Evolutionary conservation across 2,329 filamentous ascomycete genomes (phyloP), one percentile per base, ranked within the genome.

Genomic region (Fusarium equiseti): DNA sequence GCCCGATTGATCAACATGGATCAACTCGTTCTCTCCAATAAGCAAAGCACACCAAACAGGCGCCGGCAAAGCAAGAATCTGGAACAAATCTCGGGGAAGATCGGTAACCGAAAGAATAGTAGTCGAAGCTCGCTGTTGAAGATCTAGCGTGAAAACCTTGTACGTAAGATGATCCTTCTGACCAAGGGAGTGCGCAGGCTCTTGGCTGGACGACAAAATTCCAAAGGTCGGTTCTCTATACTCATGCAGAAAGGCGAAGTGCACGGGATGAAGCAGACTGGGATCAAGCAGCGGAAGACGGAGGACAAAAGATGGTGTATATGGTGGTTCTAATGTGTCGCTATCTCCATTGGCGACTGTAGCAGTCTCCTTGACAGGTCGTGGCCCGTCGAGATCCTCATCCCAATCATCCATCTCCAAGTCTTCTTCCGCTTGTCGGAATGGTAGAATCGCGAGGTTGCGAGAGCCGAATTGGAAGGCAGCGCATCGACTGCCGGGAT

Each of bases 161-260:
- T 98, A 99, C 20, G 90, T 91, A 50, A 97, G 84, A 73, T 93
- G 89, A 78, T 99, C 96, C 77, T 91, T 96, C 70, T 94, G 89
- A 75, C 94, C 92, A 56, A 98, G 84, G 5, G 93, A 91, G 59
- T 87, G 86, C n/a, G 94, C 95, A 16, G 91, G 89, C 38, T 90
- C 86, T 69, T 89, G 84, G 55, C 90, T 90, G 3, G 95, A 93
- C 49, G 94, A 96, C 44, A 99, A 85, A 66, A 99, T 95, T 60
- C 95, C 96, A 82, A 99, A 97, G 0, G 96, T 99, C 15, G 96
- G 95, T 81, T 98, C 96, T 79, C 96, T 91, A 81, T 99, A 99
- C 83, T 98, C 95, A 86, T 98, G 89, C 71, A 99, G 84, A 80
- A 99, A 99, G 59, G 93, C 91, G 77, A 99, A 89, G 78, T 97